Evolutionary conservation across 225 moss, liverwort and hornwort genomes (phyloP).

Genomic region (Straminergon stramineum): DNA sequence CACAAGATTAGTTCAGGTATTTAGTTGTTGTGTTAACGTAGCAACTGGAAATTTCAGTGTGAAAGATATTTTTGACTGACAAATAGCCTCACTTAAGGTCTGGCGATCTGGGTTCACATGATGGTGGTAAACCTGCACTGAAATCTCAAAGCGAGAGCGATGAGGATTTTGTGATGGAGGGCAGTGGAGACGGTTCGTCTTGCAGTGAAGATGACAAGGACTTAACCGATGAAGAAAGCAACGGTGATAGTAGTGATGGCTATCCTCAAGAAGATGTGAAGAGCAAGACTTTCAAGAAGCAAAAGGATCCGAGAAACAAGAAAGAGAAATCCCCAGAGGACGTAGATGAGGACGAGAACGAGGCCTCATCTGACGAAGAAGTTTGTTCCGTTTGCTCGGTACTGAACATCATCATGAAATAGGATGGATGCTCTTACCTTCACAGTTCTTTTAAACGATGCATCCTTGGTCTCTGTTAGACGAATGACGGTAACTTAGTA

Average conservation of each 20-base stretch:
- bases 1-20: neutral
- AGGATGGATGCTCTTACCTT: neutral
- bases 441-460: neutral
- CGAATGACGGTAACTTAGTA: neutral
- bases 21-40: neutral
- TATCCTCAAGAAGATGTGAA: neutral
- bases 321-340: constrained; percentile 3
- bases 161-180: constrained; percentile 36
- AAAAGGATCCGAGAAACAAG: constrained; percentile 14
- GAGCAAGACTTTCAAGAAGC: constrained; percentile 1
- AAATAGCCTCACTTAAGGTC: neutral
- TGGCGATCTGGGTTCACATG: constrained; percentile 1
- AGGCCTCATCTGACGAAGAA: constrained; percentile 22
- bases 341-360: neutral
- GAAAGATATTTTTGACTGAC: neutral
- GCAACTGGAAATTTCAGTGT: neutral
- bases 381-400: constrained; percentile 55
- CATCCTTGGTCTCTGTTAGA: neutral
- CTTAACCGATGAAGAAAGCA: constrained; percentile 6
- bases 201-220: constrained; percentile 28
- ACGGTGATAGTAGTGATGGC: constrained; percentile 12
- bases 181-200: constrained; percentile 15
- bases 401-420: constrained; percentile 2
- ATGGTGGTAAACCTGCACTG: constrained; percentile 2
- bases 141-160: constrained; percentile 22